Conservation (phyloP, 2,329 filamentous ascomycete species). For the Chaetomiaceae sp. region DNA sequence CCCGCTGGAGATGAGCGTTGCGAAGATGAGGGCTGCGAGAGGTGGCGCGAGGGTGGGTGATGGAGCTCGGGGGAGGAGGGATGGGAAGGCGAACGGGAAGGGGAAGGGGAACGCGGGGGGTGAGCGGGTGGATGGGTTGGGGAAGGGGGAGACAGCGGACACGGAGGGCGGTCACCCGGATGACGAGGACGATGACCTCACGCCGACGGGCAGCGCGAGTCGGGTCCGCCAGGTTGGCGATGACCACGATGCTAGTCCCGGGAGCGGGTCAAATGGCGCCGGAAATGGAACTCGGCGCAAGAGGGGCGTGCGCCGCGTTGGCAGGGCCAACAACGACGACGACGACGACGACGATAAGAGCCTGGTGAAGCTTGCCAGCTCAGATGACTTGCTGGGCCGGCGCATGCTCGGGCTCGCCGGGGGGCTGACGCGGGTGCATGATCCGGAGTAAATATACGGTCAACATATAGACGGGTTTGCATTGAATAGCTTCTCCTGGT, state of each 20-base stretch:
- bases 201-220: slow-evolving; percentile 6
- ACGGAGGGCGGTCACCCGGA: background rate
- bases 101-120: background rate
- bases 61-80: background rate
- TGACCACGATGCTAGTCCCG: background rate
- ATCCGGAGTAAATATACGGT: slow-evolving; percentile 27
- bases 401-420: slow-evolving; percentile 54
- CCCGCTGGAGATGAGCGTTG: slow-evolving; percentile 74
- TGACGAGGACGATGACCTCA: background rate
- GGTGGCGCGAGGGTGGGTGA: background rate
- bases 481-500: background rate
- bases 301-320: slow-evolving; percentile 10
- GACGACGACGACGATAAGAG: slow-evolving; percentile 37
- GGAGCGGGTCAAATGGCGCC: too few relatives aligned
- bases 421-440: slow-evolving; percentile 44
- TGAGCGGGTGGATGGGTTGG: background rate
- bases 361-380: slow-evolving; percentile 49
- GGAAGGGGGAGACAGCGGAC: background rate
- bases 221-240: background rate
- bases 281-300: too few relatives aligned
- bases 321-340: slow-evolving; percentile 23
- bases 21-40: slow-evolving; percentile 31
- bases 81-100: background rate
- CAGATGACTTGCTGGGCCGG: slow-evolving; percentile 50
- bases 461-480: background rate